These are phyloP conservation scores for Fallopia convolvulus DNA, from an alignment of 148 eudicot genomes.

Conservation along the genomic window DNA sequence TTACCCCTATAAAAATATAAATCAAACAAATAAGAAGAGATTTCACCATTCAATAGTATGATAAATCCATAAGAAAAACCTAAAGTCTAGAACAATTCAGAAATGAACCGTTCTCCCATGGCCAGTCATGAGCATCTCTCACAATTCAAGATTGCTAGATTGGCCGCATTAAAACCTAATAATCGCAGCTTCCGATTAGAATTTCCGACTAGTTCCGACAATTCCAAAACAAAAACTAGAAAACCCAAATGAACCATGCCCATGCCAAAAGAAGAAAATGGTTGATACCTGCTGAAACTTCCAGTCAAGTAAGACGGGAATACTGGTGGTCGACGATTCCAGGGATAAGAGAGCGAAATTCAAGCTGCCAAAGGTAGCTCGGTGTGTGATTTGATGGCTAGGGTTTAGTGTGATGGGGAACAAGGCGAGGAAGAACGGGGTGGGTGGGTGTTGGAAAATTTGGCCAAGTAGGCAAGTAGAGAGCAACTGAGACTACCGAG, in stretches of 20 bases:
- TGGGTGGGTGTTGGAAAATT: not conserved
- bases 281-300: not conserved
- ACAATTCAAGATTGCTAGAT: not conserved
- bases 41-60: not conserved
- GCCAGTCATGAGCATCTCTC: not conserved
- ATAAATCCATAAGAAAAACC: not conserved
- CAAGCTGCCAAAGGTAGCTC: not conserved
- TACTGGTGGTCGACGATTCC: not conserved
- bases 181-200: not conserved
- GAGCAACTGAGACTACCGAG: no score
- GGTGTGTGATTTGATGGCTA: not conserved
- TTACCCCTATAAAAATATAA: not conserved
- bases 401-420: slow-evolving; percentile 1
- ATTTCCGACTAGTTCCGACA: not conserved
- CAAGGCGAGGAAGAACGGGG: not conserved
- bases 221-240: not conserved
- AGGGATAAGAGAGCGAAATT: not conserved
- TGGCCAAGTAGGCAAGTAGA: not conserved
- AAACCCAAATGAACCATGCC: not conserved
- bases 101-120: not conserved
- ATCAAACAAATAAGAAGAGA: not conserved
- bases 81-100: not conserved
- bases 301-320: not conserved
- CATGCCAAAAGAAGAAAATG: not conserved
- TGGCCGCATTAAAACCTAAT: not conserved